phyloP scores from a whole-genome alignment of 164 flowering plant species.

The Dillenia turbinata region DNA sequence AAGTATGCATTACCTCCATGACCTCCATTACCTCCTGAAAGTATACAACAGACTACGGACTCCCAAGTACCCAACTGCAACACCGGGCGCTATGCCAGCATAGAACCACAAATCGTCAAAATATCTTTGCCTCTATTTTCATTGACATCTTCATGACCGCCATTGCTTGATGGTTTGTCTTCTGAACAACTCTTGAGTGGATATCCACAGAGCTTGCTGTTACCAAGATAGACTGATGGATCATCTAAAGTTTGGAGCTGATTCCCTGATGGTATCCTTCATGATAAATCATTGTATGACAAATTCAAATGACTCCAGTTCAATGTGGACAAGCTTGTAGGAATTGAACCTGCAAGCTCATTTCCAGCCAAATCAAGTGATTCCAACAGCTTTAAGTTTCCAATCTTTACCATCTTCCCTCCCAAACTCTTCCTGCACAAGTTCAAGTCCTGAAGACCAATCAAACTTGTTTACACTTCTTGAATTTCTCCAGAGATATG shows the following conservation, averaged over 20 bases:
- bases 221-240: constrained; percentile 1
- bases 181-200: constrained; percentile 4
- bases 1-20: constrained; percentile 7
- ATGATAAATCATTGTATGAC: constrained; percentile 7
- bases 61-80: constrained; percentile 15
- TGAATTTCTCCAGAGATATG: background rate
- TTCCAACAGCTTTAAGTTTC: background rate
- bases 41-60: constrained; percentile 1
- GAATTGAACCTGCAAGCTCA: constrained; percentile 2
- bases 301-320: constrained; percentile 1
- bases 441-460: background rate
- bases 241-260: constrained; percentile 12
- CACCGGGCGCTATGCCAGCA: constrained; percentile 2
- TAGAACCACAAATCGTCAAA: background rate
- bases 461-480: background rate
- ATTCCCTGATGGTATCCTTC: constrained; percentile 10
- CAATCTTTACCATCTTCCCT: background rate
- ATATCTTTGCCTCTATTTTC: constrained; percentile 1
- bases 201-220: background rate
- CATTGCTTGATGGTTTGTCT: background rate
- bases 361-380: constrained; percentile 5
- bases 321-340: constrained; percentile 6
- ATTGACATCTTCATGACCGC: background rate
- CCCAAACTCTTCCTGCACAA: constrained; percentile 2
- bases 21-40: constrained; percentile 12